Conservation (phyloP, 1,284 basidiomycete species). For the Pseudozyma thailandica region DNA sequence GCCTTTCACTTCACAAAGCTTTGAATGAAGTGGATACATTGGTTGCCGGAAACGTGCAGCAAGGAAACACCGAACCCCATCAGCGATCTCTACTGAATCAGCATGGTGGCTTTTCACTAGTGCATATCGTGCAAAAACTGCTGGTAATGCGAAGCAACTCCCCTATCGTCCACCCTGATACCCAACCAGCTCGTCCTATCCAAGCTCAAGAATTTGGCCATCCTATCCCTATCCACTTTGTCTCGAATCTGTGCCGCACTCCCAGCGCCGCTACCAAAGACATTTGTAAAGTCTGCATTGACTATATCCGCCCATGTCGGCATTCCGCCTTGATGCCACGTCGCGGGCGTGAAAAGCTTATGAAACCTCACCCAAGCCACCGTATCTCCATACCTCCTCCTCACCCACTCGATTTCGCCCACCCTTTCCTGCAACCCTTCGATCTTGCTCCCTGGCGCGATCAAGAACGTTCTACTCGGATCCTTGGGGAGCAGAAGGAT, state of each 20-base stretch:
- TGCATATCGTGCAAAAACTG: background rate
- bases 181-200: constrained; percentile 13
- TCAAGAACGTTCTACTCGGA: background rate
- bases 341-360: constrained; percentile 5
- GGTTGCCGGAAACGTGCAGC: no score
- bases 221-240: constrained; percentile 5
- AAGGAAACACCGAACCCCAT: no score
- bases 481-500: background rate
- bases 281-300: background rate
- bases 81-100: no score
- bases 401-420: constrained; percentile 11
- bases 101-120: background rate
- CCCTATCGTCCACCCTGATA: constrained; percentile 1
- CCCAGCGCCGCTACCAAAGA: background rate
- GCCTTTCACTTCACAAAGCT: no score
- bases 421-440: constrained; percentile 14
- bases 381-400: constrained; percentile 2
- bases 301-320: constrained; percentile 20
- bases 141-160: constrained; percentile 14
- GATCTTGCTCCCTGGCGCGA: constrained; percentile 2
- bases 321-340: background rate
- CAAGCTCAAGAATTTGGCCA: constrained; percentile 21
- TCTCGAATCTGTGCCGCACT: background rate
- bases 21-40: no score
- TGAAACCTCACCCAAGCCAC: constrained; percentile 24